phyloP scores from a whole-genome alignment of 176 grass and related monocot species.

The Cymbopogon citratus region DNA sequence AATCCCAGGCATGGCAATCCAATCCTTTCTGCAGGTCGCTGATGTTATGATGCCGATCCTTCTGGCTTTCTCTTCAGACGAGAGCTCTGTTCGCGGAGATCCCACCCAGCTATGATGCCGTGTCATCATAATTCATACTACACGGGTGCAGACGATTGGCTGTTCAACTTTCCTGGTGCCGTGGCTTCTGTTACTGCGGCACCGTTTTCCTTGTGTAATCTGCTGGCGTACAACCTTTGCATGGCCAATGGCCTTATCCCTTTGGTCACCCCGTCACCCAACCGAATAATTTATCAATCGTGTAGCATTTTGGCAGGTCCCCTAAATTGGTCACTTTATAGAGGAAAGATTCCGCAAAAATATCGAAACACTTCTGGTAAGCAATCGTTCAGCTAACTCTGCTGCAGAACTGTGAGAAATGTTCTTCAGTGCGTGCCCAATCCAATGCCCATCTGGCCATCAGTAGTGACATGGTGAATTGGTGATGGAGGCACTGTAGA shows the following conservation, averaged over 20 bases:
- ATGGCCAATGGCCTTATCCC: neutral
- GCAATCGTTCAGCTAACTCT: neutral
- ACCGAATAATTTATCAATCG: neutral
- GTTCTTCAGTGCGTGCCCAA: neutral
- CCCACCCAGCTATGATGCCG: conserved; percentile 8
- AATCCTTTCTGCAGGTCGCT: conserved; percentile 14
- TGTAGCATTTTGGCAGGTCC: neutral
- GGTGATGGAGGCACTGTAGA: neutral
- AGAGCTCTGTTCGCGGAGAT: neutral
- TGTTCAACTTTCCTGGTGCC: conserved; percentile 7
- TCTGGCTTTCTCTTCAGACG: conserved; percentile 34
- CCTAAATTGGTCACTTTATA: neutral
- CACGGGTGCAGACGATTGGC: neutral
- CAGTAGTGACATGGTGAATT: neutral
- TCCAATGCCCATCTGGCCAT: neutral
- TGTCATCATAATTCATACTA: neutral
- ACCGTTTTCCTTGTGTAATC: neutral
- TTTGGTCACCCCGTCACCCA: neutral
- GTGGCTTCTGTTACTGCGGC: neutral
- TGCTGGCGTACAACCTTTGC: neutral
- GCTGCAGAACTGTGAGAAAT: neutral
- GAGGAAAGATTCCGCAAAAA: neutral
- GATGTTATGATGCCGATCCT: conserved; percentile 22
- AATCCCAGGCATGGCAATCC: neutral
- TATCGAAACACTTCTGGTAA: neutral